phyloP scores from a whole-genome alignment of 495 filamentous ascomycete species.

The Aspergillus heteromorphus region DNA sequence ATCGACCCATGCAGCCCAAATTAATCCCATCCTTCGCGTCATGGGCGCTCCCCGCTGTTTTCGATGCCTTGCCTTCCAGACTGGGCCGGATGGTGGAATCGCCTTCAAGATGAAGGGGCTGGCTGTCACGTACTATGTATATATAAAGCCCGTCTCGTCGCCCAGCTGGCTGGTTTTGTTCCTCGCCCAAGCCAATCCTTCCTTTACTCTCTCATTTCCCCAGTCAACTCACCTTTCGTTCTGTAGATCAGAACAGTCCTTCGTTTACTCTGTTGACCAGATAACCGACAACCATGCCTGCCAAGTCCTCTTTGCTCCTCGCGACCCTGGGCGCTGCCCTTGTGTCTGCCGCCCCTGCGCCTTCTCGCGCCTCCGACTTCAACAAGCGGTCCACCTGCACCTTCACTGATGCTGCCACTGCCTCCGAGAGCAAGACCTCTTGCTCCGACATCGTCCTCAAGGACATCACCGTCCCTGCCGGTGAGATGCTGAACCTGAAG shows the following conservation, averaged over 20 bases:
- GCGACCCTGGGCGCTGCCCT: constrained; percentile 7
- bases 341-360: constrained; percentile 8
- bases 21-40: not conserved
- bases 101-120: not conserved
- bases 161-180: not conserved
- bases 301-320: not conserved
- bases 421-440: constrained; percentile 38
- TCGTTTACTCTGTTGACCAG: not conserved
- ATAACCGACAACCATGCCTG: constrained; percentile 4
- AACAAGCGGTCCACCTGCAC: constrained; percentile 27
- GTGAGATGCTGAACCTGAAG: constrained; percentile 47
- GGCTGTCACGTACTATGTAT: not conserved
- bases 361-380: constrained; percentile 3
- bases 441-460: constrained; percentile 48
- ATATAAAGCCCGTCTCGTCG: not conserved
- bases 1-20: not conserved
- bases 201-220: not conserved
- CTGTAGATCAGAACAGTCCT: constrained; percentile 4
- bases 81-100: not conserved
- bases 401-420: constrained; percentile 33
- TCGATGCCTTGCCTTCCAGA: not conserved
- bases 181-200: not conserved
- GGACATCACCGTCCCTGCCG: constrained; percentile 47
- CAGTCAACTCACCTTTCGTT: not conserved
- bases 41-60: not conserved